Evolutionary conservation across 2,329 filamentous ascomycete species (phyloP), one percentile per base, ranked within the genome.

Genomic region (Knoxdaviesia capensis): DNA sequence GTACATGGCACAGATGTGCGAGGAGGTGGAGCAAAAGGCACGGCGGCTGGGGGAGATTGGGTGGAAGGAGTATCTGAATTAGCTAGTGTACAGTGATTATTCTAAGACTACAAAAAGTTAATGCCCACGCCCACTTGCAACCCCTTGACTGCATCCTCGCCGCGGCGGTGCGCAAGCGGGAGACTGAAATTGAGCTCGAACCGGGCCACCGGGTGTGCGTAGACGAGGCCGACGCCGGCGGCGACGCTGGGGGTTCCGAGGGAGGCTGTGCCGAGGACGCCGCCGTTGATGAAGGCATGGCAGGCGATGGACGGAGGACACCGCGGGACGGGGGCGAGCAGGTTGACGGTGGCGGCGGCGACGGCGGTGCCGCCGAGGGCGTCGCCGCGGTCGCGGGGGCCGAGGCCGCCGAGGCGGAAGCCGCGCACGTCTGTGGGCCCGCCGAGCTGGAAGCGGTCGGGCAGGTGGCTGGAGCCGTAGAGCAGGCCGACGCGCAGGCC

Each of bases 181-280:
- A 98, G 59, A 51, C 82, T 86, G 56, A 98, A 94, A 60, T 98
- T 98, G 50, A 98, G 66, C 64, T 98, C 90, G 48, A 98, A 94
- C 43, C 90, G 67, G 7, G 90, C 90, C 20, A 88, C 80, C 0
- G 87, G 87, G 54, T 96, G 88, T 4, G 87, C 90, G 56, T 98
- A 98, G 1, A 98, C 87, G 28, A 98, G 63, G 1, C 90, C 90
- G 8, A 94, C 62, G 30, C 90, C 90, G 1, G 85, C 88, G 2
- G 88, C 80, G 33, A 86, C 66, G 55, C 84, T 94, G 0, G 90
- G 90, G 31, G 40, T 69, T 74, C 50, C 73, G 74, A 40, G 48
- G 96, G 65, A 1, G 85, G 80, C 31, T 20, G 20, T 20, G 20
- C 96, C 71, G 9, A 94, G 64, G 34, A 88, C 73, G 29, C 90